A percentile compares a stretch with the other conserved stretches of the same genome.
These are phyloP conservation scores for Candida tibetensis DNA, from an alignment of 805 yeast genomes.

Conservation along the genomic window DNA sequence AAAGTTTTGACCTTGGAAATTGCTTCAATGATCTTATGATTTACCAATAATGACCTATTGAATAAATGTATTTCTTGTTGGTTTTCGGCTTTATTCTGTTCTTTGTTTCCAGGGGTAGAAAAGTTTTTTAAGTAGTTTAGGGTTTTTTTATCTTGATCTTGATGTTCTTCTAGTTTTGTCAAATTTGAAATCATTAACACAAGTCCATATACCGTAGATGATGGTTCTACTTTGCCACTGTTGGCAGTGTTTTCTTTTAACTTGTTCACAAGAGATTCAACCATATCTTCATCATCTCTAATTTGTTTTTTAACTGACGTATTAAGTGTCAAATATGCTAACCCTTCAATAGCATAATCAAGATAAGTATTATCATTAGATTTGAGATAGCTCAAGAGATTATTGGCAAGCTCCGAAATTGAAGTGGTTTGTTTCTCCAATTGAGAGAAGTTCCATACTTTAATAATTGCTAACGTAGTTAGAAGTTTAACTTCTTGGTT, in stretches of 20 bases:
- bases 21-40: constrained; percentile 21
- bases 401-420: constrained; percentile 10
- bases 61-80: constrained; percentile 28
- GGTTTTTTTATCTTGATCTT: constrained; percentile 29
- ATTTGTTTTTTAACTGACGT: constrained; percentile 28
- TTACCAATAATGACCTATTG: constrained; percentile 25
- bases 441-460: constrained; percentile 53
- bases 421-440: constrained; percentile 18
- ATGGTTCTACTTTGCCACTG: too few relatives aligned
- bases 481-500: constrained; percentile 24
- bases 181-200: constrained; percentile 41
- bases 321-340: constrained; percentile 47
- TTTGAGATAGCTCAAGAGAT: constrained; percentile 10
- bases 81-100: constrained; percentile 19
- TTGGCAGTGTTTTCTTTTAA: constrained; percentile 5
- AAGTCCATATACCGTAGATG: constrained; percentile 35
- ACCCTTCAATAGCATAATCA: constrained; percentile 40
- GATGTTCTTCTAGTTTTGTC: constrained; percentile 27
- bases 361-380: constrained; percentile 6
- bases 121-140: constrained; percentile 36
- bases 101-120: constrained; percentile 28
- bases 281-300: constrained; percentile 32
- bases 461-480: constrained; percentile 48
- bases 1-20: constrained; percentile 18
- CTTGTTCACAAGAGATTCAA: constrained; percentile 18